Conservation (phyloP, 73 alveolate genomes). For the Tetrahymena thermophila region DNA sequence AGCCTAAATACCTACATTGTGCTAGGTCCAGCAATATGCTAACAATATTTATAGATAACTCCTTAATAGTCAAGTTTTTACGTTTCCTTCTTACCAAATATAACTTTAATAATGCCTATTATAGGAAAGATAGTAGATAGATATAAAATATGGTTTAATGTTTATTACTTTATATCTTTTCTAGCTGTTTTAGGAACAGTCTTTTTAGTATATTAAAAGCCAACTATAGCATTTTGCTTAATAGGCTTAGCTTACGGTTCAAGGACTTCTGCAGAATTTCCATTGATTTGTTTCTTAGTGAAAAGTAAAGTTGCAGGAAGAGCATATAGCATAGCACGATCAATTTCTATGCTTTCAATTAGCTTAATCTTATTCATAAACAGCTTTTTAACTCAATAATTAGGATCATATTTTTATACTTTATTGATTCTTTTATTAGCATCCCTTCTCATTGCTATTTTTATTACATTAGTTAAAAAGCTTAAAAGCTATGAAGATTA, state of each 20-base stretch:
- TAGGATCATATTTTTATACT: background rate
- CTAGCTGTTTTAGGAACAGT: background rate
- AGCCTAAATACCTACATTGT: background rate
- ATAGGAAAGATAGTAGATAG: background rate
- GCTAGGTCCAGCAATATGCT: background rate
- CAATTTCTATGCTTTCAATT: background rate
- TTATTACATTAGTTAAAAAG: background rate
- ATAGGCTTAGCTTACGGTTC: background rate
- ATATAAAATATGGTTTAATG: background rate
- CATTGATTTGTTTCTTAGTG: background rate
- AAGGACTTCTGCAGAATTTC: background rate
- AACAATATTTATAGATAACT: background rate
- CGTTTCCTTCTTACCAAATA: background rate
- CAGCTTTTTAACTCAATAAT: background rate
- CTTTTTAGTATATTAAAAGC: background rate
- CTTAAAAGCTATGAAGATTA: background rate
- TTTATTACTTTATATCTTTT: background rate
- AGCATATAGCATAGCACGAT: background rate
- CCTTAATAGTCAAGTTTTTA: background rate
- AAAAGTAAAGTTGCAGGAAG: background rate
- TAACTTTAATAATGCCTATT: background rate
- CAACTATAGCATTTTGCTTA: background rate
- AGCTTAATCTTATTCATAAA: background rate
- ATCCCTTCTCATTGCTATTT: background rate
- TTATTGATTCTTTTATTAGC: background rate